Conservation (phyloP, 169 alveolate species). For the Eimeria necatrix region DNA sequence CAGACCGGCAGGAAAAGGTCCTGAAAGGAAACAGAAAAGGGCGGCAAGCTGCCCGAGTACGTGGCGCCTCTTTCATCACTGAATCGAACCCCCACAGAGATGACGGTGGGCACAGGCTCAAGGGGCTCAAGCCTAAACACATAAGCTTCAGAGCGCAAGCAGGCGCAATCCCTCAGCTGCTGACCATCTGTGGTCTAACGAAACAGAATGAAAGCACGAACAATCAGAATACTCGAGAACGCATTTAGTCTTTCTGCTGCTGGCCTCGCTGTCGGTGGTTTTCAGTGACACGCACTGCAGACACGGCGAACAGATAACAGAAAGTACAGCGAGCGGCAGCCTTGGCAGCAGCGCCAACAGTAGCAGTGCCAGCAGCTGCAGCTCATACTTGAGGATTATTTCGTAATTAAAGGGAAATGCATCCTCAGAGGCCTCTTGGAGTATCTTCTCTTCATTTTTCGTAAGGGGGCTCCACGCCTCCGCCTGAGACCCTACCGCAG, state of each 20-base stretch:
- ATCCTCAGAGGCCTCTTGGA: background rate
- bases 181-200: too few relatives aligned
- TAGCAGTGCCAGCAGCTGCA: background rate
- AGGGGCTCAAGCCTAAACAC: conserved; percentile 60
- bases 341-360: background rate
- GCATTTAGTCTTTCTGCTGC: background rate
- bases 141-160: background rate
- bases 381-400: conserved; percentile 67
- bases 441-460: background rate
- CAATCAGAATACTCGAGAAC: background rate
- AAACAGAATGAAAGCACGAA: too few relatives aligned
- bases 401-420: conserved; percentile 70
- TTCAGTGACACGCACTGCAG: background rate
- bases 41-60: conserved; percentile 37
- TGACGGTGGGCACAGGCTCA: conserved; percentile 57
- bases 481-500: background rate
- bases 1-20: conserved; percentile 71
- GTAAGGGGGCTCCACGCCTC: background rate
- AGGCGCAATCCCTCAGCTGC: background rate
- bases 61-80: conserved; percentile 42
- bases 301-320: background rate
- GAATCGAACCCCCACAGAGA: conserved; percentile 63
- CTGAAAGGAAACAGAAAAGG: conserved; percentile 70
- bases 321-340: background rate
- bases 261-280: background rate